Evolutionary conservation across 148 eudicot genomes (phyloP).

Genomic region (Dysphania ambrosioides): DNA sequence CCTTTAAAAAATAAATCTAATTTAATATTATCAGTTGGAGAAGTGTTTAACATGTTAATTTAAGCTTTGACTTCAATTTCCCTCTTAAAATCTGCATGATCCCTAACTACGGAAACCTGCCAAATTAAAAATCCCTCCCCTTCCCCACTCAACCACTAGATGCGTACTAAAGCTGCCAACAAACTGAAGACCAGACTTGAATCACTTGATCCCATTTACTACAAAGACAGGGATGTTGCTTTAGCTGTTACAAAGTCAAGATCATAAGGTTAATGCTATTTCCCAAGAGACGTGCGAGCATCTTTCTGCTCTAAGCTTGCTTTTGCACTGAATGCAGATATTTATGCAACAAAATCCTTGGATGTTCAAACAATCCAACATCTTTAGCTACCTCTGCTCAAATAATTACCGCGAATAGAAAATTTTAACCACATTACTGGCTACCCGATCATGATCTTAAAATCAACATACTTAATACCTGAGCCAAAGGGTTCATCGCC

Average conservation of each 20-base stretch:
- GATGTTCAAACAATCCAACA: conserved; percentile 95
- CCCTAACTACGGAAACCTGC: too few species aligned
- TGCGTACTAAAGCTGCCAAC: too few species aligned
- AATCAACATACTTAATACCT: conserved; percentile 42
- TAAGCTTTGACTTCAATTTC: too few species aligned
- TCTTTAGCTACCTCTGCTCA: conserved; percentile 80
- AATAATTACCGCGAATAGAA: conserved; percentile 10
- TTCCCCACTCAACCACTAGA: too few species aligned
- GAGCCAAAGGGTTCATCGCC: conserved; percentile 89
- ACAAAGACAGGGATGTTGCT: neutral
- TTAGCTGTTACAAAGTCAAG: neutral
- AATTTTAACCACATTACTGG: neutral
- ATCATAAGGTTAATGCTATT: neutral
- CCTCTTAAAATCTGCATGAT: too few species aligned
- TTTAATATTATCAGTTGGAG: too few species aligned
- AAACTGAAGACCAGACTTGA: neutral
- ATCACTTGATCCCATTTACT: neutral
- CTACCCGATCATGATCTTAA: conserved; percentile 5
- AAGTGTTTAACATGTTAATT: too few species aligned
- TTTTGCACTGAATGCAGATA: conserved; percentile 85
- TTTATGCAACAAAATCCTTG: conserved; percentile 84
- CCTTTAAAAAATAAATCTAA: too few species aligned
- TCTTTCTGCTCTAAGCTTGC: conserved; percentile 67
- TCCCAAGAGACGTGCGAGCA: conserved; percentile 44
- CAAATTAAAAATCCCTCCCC: too few species aligned